Evolutionary conservation across 768 basidiomycete species (phyloP), one percentile per base, ranked within the genome.

Genomic region (Lentinula boryana): DNA sequence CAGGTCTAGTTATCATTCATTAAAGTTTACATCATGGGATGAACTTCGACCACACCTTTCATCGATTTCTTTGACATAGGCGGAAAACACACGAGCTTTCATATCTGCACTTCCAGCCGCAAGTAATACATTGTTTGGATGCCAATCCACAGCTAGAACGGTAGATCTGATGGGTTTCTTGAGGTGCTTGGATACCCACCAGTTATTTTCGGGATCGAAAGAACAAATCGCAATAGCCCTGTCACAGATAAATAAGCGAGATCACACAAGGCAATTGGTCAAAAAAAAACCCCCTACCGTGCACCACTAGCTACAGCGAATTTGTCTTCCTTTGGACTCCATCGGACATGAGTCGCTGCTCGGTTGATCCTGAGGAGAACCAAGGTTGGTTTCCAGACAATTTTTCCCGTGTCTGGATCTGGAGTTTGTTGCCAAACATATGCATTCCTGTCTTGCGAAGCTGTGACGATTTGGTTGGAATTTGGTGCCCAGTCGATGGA

Each of bases 151-250:
- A 4, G 88, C 85, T 44, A 98, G 79, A 13, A 99, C 95, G 1
- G 97, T 99, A 4, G 94, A 94, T 64, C 94, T 77, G 68, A 99
- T 90, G 27, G 97, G 97, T 75, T 98, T 98, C 87, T 98, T 99
- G 71, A 99, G 78, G 62, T 90, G 89, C 71, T 93, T 94, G 16
- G 95, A 88, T 3, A 97, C 93, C 97, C 97, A 99, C 97, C 97
- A 99, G 72, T 99, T 91, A 75, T 91, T 95, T 78, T 99, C 97
- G 9, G 90, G 81, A 71, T 99, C 97, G 69, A 97, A 99, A 16
- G 92, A 95, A 72, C 97, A 99, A 53, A 99, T 84, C 10, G 95
- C 93, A 67, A 98, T 95, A 38, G 95, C 91, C 43, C 96, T 93
- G 44, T 21, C 21, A 38, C 21, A 51, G 23, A 50, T 12, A 0